These are phyloP conservation scores for Salinomyces thailandicus DNA, from an alignment of 2,329 filamentous ascomycete species.

Conservation along the genomic window DNA sequence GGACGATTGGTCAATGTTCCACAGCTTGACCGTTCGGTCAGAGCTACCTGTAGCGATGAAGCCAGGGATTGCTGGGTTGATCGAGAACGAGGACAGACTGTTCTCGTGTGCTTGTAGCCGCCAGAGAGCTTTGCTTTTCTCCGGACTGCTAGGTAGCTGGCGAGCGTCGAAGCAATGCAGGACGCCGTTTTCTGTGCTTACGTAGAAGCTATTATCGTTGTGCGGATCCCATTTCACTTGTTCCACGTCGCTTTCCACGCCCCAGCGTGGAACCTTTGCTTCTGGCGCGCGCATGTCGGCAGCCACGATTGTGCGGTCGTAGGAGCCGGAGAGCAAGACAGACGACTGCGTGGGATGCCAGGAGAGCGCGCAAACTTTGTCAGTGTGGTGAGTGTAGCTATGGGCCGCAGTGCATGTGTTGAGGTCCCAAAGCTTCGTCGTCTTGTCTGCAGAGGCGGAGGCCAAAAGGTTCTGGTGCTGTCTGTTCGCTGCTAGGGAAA, in stretches of 20 bases:
- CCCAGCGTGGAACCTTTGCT: constrained; percentile 71
- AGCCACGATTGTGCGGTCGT: constrained; percentile 88
- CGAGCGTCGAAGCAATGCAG: constrained; percentile 88
- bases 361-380: constrained; percentile 92
- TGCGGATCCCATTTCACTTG: constrained; percentile 88
- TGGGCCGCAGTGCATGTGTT: constrained; percentile 87
- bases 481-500: constrained; percentile 83
- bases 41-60: constrained; percentile 89
- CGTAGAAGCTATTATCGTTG: constrained; percentile 86
- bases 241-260: constrained; percentile 92
- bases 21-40: constrained; percentile 92
- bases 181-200: constrained; percentile 78
- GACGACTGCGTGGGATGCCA: constrained; percentile 88
- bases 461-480: constrained; percentile 90
- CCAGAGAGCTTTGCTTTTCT: constrained; percentile 78
- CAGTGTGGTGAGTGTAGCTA: constrained; percentile 89
- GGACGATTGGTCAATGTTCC: constrained; percentile 62
- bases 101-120: constrained; percentile 91
- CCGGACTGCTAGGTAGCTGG: constrained; percentile 60
- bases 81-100: constrained; percentile 81
- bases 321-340: constrained; percentile 81
- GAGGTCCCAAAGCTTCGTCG: constrained; percentile 95
- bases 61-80: constrained; percentile 81
- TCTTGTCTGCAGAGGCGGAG: constrained; percentile 91
- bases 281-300: constrained; percentile 92